Base-by-base conservation (phyloP, 805 yeast genomes). In the Pichia phayaonensis region DNA sequence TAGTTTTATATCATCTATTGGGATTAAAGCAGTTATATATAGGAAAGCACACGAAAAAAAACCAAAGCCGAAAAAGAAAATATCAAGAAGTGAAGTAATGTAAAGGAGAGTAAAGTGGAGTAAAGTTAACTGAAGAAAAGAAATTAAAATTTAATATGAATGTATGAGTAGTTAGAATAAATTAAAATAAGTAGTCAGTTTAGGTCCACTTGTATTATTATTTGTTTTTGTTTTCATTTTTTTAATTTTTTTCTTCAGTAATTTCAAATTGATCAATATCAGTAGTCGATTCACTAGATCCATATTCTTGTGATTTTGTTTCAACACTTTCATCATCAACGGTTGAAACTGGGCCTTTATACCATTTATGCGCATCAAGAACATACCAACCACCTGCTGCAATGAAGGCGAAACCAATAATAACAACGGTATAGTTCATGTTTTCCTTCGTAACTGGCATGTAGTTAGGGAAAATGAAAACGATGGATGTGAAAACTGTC, bases 391-490 rank as follows among this genome's bases (percentile, higher is more conserved):
- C 62, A 48, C 71, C 68, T 42, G 72, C 65, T 29, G 56, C 61
- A 44, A 70, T 56, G 47, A 69, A 49, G 62, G 66, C 65, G 64
- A 65, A 52, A 57, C 67, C 81, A 68, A 78, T 44, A 47, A 79
- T 74, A 16, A 73, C 80, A 54, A 70, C 68, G 8, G 82, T 77
- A 61, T 79, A 79, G 62, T 79, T 79, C 83, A 79, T 78, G 46
- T 74, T 60, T 36, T 70, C 70, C 52, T 64, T 61, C 24, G 57
- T 58, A 31, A 76, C 80, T 16, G 70, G 67, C 67, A 67, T 72
- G 51, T 64, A 65, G 56, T 75, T 75, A 48, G 83, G 83, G 72
- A 79, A 76, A 68, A 76, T 67, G 50, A 71, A 69, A 61, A 77
- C 74, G 46, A 75, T 63, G 4, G 78, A 73, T 10, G 70, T 71